phyloP scores from a whole-genome alignment of 768 basidiomycete genomes.

The Multifurca ochricompacta region DNA sequence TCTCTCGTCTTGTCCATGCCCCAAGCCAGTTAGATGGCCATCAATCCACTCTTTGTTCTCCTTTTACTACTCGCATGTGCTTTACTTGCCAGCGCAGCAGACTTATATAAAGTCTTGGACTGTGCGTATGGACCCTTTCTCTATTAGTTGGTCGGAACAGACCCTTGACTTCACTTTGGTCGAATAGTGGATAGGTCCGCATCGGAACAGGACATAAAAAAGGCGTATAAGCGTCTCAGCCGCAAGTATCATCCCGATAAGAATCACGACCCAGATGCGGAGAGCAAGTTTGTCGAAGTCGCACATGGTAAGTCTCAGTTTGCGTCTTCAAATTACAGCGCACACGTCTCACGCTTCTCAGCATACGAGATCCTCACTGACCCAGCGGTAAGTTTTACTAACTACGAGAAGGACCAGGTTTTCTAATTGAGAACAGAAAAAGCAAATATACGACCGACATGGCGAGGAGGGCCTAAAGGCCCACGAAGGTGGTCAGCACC shows the following conservation, averaged over 20 bases:
- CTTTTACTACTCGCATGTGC: slow-evolving; percentile 29
- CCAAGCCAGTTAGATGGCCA: slow-evolving; percentile 23
- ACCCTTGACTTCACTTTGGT: slow-evolving; percentile 21
- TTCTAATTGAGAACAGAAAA: slow-evolving; percentile 53
- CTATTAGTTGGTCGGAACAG: slow-evolving; percentile 19
- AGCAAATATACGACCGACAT: slow-evolving; percentile 87
- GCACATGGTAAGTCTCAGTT: slow-evolving; percentile 58
- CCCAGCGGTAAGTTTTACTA: slow-evolving; percentile 43
- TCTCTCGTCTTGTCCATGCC: slow-evolving; percentile 14
- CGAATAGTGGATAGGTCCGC: slow-evolving; percentile 60
- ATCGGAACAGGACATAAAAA: slow-evolving; percentile 81
- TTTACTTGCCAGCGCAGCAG: slow-evolving; percentile 43
- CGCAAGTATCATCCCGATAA: slow-evolving; percentile 93
- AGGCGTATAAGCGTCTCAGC: slow-evolving; percentile 86
- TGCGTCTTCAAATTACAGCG: not conserved
- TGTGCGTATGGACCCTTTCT: slow-evolving; percentile 44
- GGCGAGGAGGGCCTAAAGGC: slow-evolving; percentile 94
- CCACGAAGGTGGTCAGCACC: slow-evolving; percentile 77
- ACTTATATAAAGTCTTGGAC: slow-evolving; percentile 79
- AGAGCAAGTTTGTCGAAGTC: slow-evolving; percentile 84
- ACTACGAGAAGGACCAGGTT: not conserved
- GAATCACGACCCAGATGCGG: slow-evolving; percentile 77
- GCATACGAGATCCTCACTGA: slow-evolving; percentile 97
- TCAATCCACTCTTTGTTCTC: slow-evolving; percentile 25
- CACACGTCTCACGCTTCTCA: slow-evolving; percentile 25